Evolutionary conservation across 495 filamentous ascomycete genomes (phyloP), one percentile per base, ranked within the genome.

Genomic region (Cetradonia linearis): DNA sequence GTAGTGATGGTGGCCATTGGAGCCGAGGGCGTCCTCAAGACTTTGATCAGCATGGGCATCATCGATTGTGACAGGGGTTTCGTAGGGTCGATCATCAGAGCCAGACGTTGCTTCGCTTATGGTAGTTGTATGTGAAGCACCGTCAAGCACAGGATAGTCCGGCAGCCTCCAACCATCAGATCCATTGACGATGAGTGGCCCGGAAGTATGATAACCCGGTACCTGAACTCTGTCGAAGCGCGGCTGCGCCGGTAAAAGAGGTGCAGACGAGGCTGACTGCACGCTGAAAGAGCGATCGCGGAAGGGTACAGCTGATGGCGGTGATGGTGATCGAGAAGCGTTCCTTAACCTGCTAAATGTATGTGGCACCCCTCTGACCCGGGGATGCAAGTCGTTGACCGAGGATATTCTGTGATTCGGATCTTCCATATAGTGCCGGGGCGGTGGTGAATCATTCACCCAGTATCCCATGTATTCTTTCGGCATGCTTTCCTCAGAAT

Each of bases 381-480:
- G 76, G 50, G 77, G 68, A 6, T 74, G 67, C 20, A 81, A 60
- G 25, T 81, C 81, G 36, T 72, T 76, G 44, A 74, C 75, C 1
- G 75, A 55, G 1, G 80, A 71, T 23, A 81, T 62, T n/a, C 73
- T 72, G 3, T 75, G 70, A 37, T 79, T 70, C 27, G 72, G 65
- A 30, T 73, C 73, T 25, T 79, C 79, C 44, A 77, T 72, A 57
- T 75, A 77, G 7, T 72, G 56, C 38, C 77, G 76, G n/a, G 78
- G 63, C 58, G 83, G 77, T 37, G 81, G 76, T 5, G 83, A 80
- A 37, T 77, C 77, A 16, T 74, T 79, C 52, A 86, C 71, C 65
- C 86, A 87, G 67, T 83, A 84, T 0, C 83, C 83, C 61, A 86
- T 71, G 69, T 86, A 85, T 64, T 87, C 83, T 59, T 82, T 78